Evolutionary conservation across 2,329 filamentous ascomycete genomes (phyloP).

Genomic region (Zymoseptoria tritici): DNA sequence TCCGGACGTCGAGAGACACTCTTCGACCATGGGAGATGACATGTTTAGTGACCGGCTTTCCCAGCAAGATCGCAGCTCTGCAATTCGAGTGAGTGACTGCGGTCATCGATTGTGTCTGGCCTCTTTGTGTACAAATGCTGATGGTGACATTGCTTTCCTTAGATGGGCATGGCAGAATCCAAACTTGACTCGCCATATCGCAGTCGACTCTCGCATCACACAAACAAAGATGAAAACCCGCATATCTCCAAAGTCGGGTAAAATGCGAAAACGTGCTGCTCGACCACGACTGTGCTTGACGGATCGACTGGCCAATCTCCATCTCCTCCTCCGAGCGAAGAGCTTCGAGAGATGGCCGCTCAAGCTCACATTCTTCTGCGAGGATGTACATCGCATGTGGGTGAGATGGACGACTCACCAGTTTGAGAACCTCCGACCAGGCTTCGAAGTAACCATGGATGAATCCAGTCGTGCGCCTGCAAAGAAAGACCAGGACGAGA

Average conservation of each 20-base stretch:
- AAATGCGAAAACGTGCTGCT: constrained; percentile 42
- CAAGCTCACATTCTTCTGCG: constrained; percentile 67
- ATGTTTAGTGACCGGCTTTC: constrained; percentile 78
- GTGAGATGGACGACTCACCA: constrained; percentile 47
- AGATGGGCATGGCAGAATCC: constrained; percentile 92
- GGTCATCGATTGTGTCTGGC: background rate
- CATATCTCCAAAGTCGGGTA: constrained; percentile 33
- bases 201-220: constrained; percentile 53
- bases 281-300: constrained; percentile 54
- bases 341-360: constrained; percentile 83
- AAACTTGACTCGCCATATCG: constrained; percentile 71
- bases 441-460: constrained; percentile 39
- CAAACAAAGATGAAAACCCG: constrained; percentile 33
- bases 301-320: constrained; percentile 70
- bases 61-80: constrained; percentile 74
- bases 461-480: constrained; percentile 6
- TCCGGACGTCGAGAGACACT: constrained; percentile 58
- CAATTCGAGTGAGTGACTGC: constrained; percentile 72
- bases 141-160: background rate
- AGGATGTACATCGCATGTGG: constrained; percentile 66
- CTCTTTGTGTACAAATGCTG: constrained; percentile 1
- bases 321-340: constrained; percentile 67
- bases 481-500: constrained; percentile 19
- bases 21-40: constrained; percentile 89
- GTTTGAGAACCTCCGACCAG: constrained; percentile 40